Base-by-base conservation (phyloP, 805 yeast genomes). In the Teunomyces cretensis region DNA sequence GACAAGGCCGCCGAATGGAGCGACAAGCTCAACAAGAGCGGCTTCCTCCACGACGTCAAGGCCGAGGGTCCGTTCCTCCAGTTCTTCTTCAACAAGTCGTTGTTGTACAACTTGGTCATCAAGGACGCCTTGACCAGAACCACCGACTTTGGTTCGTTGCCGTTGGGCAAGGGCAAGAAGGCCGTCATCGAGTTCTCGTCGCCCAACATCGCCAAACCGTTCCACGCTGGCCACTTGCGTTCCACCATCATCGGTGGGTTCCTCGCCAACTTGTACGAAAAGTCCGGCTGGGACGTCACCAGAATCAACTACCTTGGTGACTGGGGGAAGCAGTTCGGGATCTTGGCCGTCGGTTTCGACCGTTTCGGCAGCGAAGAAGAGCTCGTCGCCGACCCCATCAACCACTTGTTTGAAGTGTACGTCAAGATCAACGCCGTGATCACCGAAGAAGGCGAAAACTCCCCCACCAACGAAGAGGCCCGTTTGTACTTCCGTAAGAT, bases 281-380 rank as follows among this genome's bases (percentile, higher is more conserved):
- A 81, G 55, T 75, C 84, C 46, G 99, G 98, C 39, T 94, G 92
- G 88, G 80, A 88, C n/a, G 99, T 94, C 37, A 70, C 79, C 54
- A 81, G 97, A 71, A 78, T 92, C 75, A 94, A 94, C 75, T 94
- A 94, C 69, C 77, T 94, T 54, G 99, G 99, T 60, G 99, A 94
- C 71, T 94, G 99, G 99, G 99, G 99, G 46, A 94, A 94, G 71
- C 99, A 94, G 74, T 94, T 92, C 61, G 99, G 99, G 68, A 67
- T 94, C 38, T 77, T 94, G 56, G 99, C 98, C 19, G 86, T 94
- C 50, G 99, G 97, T 39, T 94, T 85, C 67, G 80, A 81, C 45
- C 82, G 79, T 60, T 94, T 86, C 62, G 99, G 99, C 41, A 68
- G 77, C 50, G 96, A 86, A 63, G 87, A 83, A 59, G 71, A 72